phyloP scores from a whole-genome alignment of 345 rosid species.

The Euphorbia pulcherrima region DNA sequence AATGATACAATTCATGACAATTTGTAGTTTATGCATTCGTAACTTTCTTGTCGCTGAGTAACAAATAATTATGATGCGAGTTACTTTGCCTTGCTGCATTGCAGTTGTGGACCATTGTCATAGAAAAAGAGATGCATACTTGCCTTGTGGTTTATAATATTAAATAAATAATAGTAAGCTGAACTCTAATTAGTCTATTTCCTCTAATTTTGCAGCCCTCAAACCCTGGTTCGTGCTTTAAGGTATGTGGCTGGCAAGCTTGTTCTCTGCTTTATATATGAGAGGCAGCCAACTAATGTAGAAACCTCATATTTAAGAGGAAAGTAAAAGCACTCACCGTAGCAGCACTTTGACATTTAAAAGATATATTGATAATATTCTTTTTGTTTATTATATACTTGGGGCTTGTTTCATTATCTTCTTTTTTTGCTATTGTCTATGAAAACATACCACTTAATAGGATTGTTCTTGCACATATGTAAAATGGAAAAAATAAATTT shows the following conservation, averaged over 20 bases:
- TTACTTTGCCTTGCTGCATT: background rate
- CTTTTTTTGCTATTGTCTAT: background rate
- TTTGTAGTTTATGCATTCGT: background rate
- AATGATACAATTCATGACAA: background rate
- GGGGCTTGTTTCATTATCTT: background rate
- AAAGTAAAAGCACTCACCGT: background rate
- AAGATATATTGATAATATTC: background rate
- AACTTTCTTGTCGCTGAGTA: background rate
- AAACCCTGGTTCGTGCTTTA: constrained; percentile 93
- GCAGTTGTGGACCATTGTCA: background rate
- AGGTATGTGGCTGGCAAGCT: constrained; percentile 49
- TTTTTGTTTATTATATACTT: background rate
- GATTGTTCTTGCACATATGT: background rate
- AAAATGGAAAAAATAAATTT: background rate
- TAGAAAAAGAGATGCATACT: background rate
- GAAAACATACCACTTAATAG: background rate
- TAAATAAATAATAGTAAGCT: too few species aligned
- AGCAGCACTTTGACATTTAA: background rate
- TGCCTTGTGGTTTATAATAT: constrained; percentile 3
- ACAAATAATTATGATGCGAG: background rate
- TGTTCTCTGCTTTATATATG: background rate
- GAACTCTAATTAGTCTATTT: constrained; percentile 21
- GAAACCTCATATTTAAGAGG: background rate
- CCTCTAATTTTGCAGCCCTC: constrained; percentile 68
- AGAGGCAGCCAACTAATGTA: background rate